Base-by-base conservation (phyloP, 176 grass and related monocot species). In the Luzula sylvatica region DNA sequence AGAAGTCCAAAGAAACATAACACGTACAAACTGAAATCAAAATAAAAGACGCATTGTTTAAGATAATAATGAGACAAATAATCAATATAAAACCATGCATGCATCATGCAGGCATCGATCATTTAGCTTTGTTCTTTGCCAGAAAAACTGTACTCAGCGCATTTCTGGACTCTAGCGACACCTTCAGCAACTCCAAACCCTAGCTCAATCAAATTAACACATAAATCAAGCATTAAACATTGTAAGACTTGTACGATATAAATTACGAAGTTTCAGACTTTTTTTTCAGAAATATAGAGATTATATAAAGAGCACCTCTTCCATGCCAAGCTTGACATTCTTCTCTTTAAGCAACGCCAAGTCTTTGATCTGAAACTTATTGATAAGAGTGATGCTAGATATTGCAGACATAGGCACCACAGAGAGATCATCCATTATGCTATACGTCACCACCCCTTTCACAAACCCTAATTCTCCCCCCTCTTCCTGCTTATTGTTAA, bases 61-160 rank as follows among this genome's bases (percentile, higher is more conserved):
- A n/a, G n/a, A n/a, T n/a, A n/a, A n/a, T n/a, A n/a, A n/a, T n/a
- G n/a, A n/a, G n/a, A n/a, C n/a, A n/a, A n/a, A n/a, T n/a, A n/a
- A n/a, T n/a, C n/a, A n/a, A n/a, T n/a, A n/a, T n/a, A n/a, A n/a
- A n/a, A n/a, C n/a, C n/a, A n/a, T n/a, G n/a, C n/a, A n/a, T n/a
- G n/a, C n/a, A n/a, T n/a, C n/a, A n/a, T n/a, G n/a, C n/a, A n/a
- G n/a, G n/a, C n/a, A n/a, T n/a, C n/a, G n/a, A n/a, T n/a, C n/a
- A n/a, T n/a, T n/a, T n/a, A n/a, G n/a, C n/a, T n/a, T n/a, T n/a
- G n/a, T n/a, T n/a, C n/a, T n/a, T n/a, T n/a, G n/a, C n/a, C n/a
- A n/a, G n/a, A n/a, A 82, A 82, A 15, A 71, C 43, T 5, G 71
- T 67, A 0, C 61, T 76, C 26, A 86, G 82, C 23, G 76, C 72